Conservation (phyloP, 139 green algal genomes). For the Protoeuglena noctilucae region DNA sequence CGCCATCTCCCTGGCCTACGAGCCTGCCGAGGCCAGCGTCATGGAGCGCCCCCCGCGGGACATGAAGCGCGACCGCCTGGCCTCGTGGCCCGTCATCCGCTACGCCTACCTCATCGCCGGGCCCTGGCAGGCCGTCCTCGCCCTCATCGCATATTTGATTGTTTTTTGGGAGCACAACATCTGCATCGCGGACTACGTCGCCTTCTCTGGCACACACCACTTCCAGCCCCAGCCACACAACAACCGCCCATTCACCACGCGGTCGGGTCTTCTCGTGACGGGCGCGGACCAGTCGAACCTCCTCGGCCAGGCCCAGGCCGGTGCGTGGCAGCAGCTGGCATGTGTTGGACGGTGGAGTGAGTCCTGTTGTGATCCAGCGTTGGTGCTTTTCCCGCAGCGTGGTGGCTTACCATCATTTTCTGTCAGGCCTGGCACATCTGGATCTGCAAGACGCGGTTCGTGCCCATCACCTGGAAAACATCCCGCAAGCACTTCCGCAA, state of each 20-base stretch:
- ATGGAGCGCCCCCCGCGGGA: constrained; percentile 53
- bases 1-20: constrained; percentile 72
- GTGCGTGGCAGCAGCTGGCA: neutral
- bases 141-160: constrained; percentile 57
- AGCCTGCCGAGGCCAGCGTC: constrained; percentile 55
- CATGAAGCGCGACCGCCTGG: constrained; percentile 37
- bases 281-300: constrained; percentile 31
- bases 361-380: constrained; percentile 27
- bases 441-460: constrained; percentile 56
- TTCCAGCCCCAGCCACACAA: no score
- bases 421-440: constrained; percentile 45
- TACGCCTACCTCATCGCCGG: constrained; percentile 66
- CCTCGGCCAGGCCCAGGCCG: no score
- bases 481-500: constrained; percentile 36
- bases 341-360: constrained; percentile 11
- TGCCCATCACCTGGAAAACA: no score
- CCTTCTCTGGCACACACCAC: no score
- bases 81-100: constrained; percentile 40
- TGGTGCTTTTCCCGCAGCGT: constrained; percentile 47
- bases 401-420: constrained; percentile 52
- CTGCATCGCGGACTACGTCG: no score
- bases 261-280: constrained; percentile 9
- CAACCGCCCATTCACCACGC: constrained; percentile 42
- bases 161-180: constrained; percentile 31
- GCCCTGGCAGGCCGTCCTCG: constrained; percentile 33